phyloP scores from a whole-genome alignment of 805 yeast species.

The Pichia paraexigua region DNA sequence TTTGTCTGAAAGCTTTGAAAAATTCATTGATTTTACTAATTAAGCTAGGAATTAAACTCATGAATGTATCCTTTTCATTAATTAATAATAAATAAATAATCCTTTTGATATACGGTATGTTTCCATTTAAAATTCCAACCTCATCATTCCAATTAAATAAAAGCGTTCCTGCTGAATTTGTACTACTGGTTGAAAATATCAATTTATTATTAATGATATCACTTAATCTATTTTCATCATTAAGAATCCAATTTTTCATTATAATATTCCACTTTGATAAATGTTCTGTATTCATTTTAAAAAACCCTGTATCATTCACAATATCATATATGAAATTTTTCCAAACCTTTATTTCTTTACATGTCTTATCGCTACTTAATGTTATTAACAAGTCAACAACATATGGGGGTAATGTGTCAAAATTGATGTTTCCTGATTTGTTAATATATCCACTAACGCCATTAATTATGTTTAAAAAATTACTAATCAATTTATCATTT shows the following conservation, averaged over 20 bases:
- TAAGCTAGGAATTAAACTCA: slow-evolving; percentile 39
- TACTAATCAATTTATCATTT: slow-evolving; percentile 47
- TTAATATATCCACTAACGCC: slow-evolving; percentile 46
- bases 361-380: slow-evolving; percentile 28
- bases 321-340: slow-evolving; percentile 54
- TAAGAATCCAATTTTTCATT: slow-evolving; percentile 53
- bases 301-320: slow-evolving; percentile 53
- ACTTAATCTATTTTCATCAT: slow-evolving; percentile 50
- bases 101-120: slow-evolving; percentile 38
- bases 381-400: slow-evolving; percentile 35
- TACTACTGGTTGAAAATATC: slow-evolving; percentile 37
- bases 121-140: slow-evolving; percentile 26
- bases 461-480: slow-evolving; percentile 45
- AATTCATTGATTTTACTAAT: slow-evolving; percentile 29
- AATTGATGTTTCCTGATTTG: slow-evolving; percentile 32
- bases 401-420: slow-evolving; percentile 31
- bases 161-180: slow-evolving; percentile 37
- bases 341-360: slow-evolving; percentile 48
- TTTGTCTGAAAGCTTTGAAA: slow-evolving; percentile 22
- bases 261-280: slow-evolving; percentile 44
- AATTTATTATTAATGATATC: slow-evolving; percentile 40
- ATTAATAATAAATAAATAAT: slow-evolving; percentile 56
- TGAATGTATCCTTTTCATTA: slow-evolving; percentile 52
- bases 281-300: slow-evolving; percentile 29
- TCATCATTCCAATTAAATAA: slow-evolving; percentile 31